phyloP scores from a whole-genome alignment of 306 rosid species.

The Cicer judaicum region DNA sequence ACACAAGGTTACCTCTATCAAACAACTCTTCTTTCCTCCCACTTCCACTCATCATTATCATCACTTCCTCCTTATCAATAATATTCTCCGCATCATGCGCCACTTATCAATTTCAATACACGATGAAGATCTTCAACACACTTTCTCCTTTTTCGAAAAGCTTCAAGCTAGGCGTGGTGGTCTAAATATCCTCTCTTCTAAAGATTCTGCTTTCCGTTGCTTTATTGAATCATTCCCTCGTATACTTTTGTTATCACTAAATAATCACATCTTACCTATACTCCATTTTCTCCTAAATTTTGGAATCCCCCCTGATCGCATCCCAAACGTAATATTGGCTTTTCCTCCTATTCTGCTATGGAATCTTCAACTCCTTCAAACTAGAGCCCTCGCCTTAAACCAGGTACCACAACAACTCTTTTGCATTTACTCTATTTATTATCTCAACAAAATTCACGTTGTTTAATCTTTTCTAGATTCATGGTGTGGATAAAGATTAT shows the following conservation, averaged over 20 bases:
- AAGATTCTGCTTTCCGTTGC: constrained; percentile 55
- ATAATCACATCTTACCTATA: constrained; percentile 55
- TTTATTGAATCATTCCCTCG: constrained; percentile 81
- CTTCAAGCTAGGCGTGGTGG: constrained; percentile 89
- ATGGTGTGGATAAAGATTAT: constrained; percentile 52
- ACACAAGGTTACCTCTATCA: constrained; percentile 69
- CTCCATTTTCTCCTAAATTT: constrained; percentile 63
- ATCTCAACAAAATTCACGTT: too few relatives aligned
- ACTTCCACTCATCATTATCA: constrained; percentile 34
- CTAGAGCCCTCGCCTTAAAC: constrained; percentile 63
- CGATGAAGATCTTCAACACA: constrained; percentile 81
- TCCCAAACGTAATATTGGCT: constrained; percentile 56
- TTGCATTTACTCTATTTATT: too few relatives aligned
- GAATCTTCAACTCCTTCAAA: constrained; percentile 54
- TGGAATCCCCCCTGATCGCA: constrained; percentile 56
- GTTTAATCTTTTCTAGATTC: constrained; percentile 56
- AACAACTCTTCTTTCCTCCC: constrained; percentile 70
- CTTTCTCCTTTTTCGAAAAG: constrained; percentile 84
- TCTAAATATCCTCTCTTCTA: constrained; percentile 60
- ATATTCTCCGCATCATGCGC: constrained; percentile 70
- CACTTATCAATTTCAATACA: constrained; percentile 66
- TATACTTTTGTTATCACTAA: constrained; percentile 61
- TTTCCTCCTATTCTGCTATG: constrained; percentile 76
- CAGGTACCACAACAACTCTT: constrained; percentile 52
- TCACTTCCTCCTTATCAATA: constrained; percentile 48